A percentile compares a stretch with the other conserved stretches of the same genome.
These are phyloP conservation scores for Larix sibirica DNA, from an alignment of 83 land plant genomes.

Conservation along the genomic window DNA sequence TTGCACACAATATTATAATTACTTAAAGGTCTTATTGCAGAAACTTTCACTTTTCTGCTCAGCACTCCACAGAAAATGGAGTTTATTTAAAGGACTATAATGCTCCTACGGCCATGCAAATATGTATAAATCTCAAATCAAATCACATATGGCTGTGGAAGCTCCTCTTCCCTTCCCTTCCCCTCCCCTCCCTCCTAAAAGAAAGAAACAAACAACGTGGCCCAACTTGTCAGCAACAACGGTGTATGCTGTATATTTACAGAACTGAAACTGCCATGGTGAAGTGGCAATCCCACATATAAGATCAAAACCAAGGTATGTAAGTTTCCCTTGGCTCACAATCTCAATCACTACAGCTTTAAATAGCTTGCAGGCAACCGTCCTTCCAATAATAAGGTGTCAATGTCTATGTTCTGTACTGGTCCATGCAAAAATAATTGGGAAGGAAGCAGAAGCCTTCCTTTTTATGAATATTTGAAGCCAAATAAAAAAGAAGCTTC, in stretches of 20 bases:
- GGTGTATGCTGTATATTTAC: constrained; percentile 17
- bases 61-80: no score
- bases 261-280: constrained; percentile 16
- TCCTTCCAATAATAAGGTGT: constrained; percentile 14
- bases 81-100: no score
- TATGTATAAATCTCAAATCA: no score
- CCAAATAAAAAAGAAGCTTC: constrained; percentile 4
- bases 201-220: no score
- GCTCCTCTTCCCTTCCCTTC: no score
- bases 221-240: constrained; percentile 10
- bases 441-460: not conserved
- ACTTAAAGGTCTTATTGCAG: no score
- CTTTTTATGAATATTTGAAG: constrained; percentile 2
- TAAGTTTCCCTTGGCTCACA: not conserved
- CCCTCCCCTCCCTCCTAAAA: no score
- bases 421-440: constrained; percentile 12
- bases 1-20: no score
- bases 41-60: no score
- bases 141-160: no score
- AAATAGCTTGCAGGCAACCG: not conserved
- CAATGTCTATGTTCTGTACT: constrained; percentile 5
- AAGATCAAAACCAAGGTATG: not conserved
- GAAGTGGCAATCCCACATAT: constrained; percentile 12
- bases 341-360: not conserved
- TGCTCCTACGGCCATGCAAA: no score